Evolutionary conservation across 192 early-diverging fungal species (phyloP), one percentile per base, ranked within the genome.

Genomic region (Rhizophagus clarus): DNA sequence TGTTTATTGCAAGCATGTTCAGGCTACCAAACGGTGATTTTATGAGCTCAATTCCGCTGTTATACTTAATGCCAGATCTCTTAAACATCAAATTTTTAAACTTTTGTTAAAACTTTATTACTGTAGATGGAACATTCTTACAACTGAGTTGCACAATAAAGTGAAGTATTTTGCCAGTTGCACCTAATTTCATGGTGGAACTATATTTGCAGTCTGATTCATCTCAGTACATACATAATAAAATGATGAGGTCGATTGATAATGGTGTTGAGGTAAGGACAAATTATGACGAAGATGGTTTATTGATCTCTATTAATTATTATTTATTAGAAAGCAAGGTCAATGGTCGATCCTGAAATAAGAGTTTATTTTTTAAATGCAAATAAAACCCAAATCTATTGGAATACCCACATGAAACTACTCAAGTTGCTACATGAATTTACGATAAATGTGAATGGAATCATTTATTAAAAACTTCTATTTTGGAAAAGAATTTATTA

Each of bases 251-350:
- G 17, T 76, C 61, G 74, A n/a, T n/a, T n/a, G n/a, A n/a, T n/a
- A n/a, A n/a, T n/a, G 74, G 74, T 7, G 74, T 62, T 62, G 74
- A 75, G 8, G 74, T 29, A 75, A 63, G 74, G 40, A 60, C 49
- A 42, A 75, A 61, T 56, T 15, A 76, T 63, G 31, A n/a, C n/a
- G n/a, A n/a, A n/a, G n/a, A n/a, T n/a, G n/a, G n/a, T n/a, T n/a
- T n/a, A n/a, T n/a, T n/a, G n/a, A 31, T 37, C 29, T 29, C 26
- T 60, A 61, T 75, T 75, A 34, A 61, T 32, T 32, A 32, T 32
- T 32, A 32, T 32, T 32, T 32, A 75, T 61, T 62, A 31, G 29
- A 20, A n/a, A 5, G 79, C 62, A 62, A 61, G 31, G 26, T 34
- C 60, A 37, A 75, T n/a, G 74, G 62, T 75, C 74, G 15, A 34